These are phyloP conservation scores for Herpetospermum pedunculosum DNA, from an alignment of 306 rosid genomes.

Conservation along the genomic window DNA sequence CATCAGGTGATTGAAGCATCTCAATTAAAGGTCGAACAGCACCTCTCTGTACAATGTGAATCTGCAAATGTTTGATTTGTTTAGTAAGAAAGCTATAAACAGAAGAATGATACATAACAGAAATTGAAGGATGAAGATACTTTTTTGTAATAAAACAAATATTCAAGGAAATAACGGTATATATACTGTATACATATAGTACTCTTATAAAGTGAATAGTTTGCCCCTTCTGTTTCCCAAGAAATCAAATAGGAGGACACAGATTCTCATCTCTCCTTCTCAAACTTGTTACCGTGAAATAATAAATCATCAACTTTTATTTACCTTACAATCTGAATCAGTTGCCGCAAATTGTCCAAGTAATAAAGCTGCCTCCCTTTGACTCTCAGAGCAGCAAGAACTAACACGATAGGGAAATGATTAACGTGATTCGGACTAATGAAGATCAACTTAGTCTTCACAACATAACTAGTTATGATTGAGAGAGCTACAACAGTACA, in stretches of 20 bases:
- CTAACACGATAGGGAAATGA: conserved; percentile 23
- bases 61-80: conserved; percentile 30
- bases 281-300: background rate
- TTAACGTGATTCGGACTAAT: background rate
- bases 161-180: background rate
- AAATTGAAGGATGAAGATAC: background rate
- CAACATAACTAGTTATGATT: conserved; percentile 8
- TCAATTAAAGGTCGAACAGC: conserved; percentile 94
- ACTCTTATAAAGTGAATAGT: background rate
- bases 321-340: conserved; percentile 95
- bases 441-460: conserved; percentile 5
- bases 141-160: background rate
- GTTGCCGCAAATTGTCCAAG: conserved; percentile 99
- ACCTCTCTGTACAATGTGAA: conserved; percentile 96
- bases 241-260: background rate
- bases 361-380: conserved; percentile 95
- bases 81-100: background rate
- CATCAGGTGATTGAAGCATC: conserved; percentile 93
- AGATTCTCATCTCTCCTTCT: background rate
- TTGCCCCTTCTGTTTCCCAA: background rate
- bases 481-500: background rate
- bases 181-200: background rate
- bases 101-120: background rate
- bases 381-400: conserved; percentile 95
- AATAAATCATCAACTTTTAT: conserved; percentile 5